Base-by-base conservation (phyloP, 2,329 filamentous ascomycete species). In the Laburnicola sp. region DNA sequence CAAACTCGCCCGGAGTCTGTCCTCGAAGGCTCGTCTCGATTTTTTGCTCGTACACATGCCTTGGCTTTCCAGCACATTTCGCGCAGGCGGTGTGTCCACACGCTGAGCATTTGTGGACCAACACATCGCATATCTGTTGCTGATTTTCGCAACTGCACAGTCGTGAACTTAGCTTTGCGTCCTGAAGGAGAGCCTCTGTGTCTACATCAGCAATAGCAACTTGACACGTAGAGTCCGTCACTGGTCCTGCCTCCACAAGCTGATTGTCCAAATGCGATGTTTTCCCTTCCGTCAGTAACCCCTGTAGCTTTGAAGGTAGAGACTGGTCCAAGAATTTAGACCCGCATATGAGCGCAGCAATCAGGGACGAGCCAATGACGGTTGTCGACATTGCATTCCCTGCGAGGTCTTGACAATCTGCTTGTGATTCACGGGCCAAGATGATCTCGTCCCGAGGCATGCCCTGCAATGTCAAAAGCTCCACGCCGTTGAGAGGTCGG, bases 341-440 rank as follows among this genome's bases (percentile, higher is more conserved):
- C n/a, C n/a, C n/a, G n/a, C n/a, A n/a, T n/a, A n/a, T n/a, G n/a
- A n/a, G n/a, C n/a, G n/a, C n/a, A n/a, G n/a, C n/a, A n/a, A n/a
- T n/a, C n/a, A n/a, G n/a, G n/a, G n/a, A n/a, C n/a, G n/a, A n/a
- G n/a, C 86, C 86, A 7, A 91, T 83, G 1, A 91, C 86, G 0
- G 88, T 87, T 0, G 83, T 84, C 0, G 82, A 85, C 89, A 93
- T 93, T 0, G 89, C 89, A 66, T 93, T 93, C 0, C 89, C 89
- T 2, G 87, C 87, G 2, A 93, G 74, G 57, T 91, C 83, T 55
- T 86, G 83, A 2, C 89, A 74, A 22, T 91, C 70, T 1, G 65
- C 54, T 28, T 74, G 44, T 0, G 78, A 81, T 60, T 92, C 85
- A 6, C 80, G 79, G 0, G 82, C 84, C 11, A 90, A 77, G 0